Evolutionary conservation across 2,329 filamentous ascomycete species (phyloP).

Genomic region (Seiridium cupressi): DNA sequence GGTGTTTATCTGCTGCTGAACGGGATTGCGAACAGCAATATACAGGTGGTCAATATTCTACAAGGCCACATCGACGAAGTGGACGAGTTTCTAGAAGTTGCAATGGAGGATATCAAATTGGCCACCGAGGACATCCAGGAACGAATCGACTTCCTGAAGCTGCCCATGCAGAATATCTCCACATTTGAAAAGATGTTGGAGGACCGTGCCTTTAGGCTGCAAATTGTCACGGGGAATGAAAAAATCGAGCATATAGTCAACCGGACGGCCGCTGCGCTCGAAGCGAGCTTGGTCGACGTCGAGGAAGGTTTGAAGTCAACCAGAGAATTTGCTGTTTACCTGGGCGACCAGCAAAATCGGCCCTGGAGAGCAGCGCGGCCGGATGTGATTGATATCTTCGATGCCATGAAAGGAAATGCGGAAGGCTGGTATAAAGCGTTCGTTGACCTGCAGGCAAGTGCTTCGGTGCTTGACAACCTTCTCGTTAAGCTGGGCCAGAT

Average conservation of each 20-base stretch:
- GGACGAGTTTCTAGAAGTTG: constrained; percentile 84
- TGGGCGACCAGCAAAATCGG: constrained; percentile 63
- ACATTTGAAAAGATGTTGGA: constrained; percentile 87
- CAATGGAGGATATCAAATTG: constrained; percentile 79
- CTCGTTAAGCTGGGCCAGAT: constrained; percentile 73
- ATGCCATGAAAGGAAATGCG: constrained; percentile 89
- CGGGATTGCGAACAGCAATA: constrained; percentile 82
- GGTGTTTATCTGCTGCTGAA: constrained; percentile 86
- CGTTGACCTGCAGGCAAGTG: constrained; percentile 70
- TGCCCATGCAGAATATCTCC: constrained; percentile 78
- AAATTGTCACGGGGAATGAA: constrained; percentile 84
- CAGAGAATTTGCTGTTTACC: constrained; percentile 73
- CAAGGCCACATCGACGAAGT: constrained; percentile 93
- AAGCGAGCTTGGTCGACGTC: constrained; percentile 76
- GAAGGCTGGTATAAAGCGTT: constrained; percentile 87
- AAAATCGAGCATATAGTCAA: constrained; percentile 86
- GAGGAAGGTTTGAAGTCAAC: constrained; percentile 75
- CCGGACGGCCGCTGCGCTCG: constrained; percentile 73
- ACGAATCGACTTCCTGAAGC: constrained; percentile 74
- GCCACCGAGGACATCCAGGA: constrained; percentile 77
- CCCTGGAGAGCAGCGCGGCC: constrained; percentile 61
- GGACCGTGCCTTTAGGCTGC: constrained; percentile 75
- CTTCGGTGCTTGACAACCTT: constrained; percentile 65
- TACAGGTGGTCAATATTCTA: constrained; percentile 83
- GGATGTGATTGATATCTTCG: constrained; percentile 69